Base-by-base conservation (phyloP, 768 basidiomycete genomes). In the Kockovaella imperatae region DNA sequence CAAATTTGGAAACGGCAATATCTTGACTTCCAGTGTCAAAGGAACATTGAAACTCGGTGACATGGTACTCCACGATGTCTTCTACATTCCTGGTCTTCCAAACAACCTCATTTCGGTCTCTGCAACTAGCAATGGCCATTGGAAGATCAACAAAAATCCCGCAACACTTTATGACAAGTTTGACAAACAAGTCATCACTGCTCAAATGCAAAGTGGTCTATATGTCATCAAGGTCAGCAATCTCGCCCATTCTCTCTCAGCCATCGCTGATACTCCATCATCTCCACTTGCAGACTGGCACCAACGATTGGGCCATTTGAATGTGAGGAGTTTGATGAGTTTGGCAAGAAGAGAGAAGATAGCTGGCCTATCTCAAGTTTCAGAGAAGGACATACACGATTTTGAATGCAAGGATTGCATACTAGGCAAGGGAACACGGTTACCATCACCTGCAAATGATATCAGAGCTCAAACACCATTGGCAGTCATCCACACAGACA, bases 381-480 rank as follows among this genome's bases (percentile, higher is more conserved):
- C n/a, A n/a, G n/a, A n/a, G n/a, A n/a, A 30, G 18, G 26, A 48
- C 29, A n/a, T 35, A 25, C 24, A 40, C n/a, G 25, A 25, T 24
- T 48, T 48, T 21, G 3, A 48, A 28, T 48, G 47, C 38, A 13
- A 41, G 21, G 15, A 14, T 21, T 48, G 47, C 13, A 41, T 48
- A 5, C 15, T 41, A 18, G 47, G 47, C 14, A 48, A 48, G 41
- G 38, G 36, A 26, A 29, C 17, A 4, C 1, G 39, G 29, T 25
- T 48, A 5, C 41, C 47, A 3, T 8, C 36, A 14, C 26, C 32
- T 17, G 24, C 39, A n/a, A 20, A 17, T 2, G 25, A 25, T 5
- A 29, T 29, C n/a, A 4, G 38, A 1, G 47, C 47, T 5, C 25
- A 23, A n/a, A 29, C 3, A 28, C 36, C 38, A 5, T 25, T 40